Evolutionary conservation across 352 stramenopile genomes (phyloP), one percentile per base, ranked within the genome.

Genomic region (Pythium brachiatum): DNA sequence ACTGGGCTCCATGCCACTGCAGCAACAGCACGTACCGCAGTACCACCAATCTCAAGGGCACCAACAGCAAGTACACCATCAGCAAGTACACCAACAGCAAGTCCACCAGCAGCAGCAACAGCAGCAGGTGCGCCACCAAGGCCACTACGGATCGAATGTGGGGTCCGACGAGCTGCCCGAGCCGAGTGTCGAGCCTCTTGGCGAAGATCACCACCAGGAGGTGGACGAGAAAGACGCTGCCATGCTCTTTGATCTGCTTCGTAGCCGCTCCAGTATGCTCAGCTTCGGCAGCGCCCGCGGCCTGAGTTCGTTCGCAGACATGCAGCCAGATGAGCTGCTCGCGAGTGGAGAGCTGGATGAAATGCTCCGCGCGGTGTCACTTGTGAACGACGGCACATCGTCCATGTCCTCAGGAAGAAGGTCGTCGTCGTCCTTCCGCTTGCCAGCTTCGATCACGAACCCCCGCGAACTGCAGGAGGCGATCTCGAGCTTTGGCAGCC

Each of bases 331-430:
- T 31, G 83, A 90, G 29, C 57, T 92, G 27, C 72, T 92, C 20
- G 83, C 78, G 4, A 92, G 83, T 72, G 83, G 83, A 5, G 83
- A 92, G 68, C 69, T 92, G 39, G 83, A 92, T 47, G 83, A 92
- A 57, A 90, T 92, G 73, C 79, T 92, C 34, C 74, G 75, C 23
- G 75, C 81, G 3, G 72, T 90, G 23, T 92, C 79, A 25, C 82
- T 92, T 59, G 81, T 75, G 39, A 88, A 89, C 18, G 60, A 65
- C 46, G 18, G 43, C 63, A 61, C 62, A 18, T 31, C 62, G 11
- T 65, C 55, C 5, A 66, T 66, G 57, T 65, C 67, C 13, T 44
- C 67, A 60, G 0, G 62, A 51, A 36, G 70, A 50, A 16, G 69
- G 27, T 50, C 75, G 47, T 60, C 53, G 31, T 72, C 71, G 57